phyloP scores from a whole-genome alignment of 208 protist species.

The Leishmania aethiopica region DNA sequence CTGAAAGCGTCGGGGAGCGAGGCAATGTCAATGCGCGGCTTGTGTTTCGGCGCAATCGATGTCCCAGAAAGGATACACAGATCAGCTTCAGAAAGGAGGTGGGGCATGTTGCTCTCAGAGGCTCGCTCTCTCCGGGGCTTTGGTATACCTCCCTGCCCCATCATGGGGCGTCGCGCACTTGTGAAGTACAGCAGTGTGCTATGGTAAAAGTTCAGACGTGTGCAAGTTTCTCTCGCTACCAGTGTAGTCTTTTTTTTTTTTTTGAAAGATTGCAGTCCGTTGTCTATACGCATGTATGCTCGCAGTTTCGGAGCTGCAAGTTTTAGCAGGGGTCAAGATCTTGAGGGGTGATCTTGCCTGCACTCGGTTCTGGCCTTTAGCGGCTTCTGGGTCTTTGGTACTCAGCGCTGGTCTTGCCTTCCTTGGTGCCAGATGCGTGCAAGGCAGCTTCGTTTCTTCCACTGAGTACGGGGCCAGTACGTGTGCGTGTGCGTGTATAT shows the following conservation, averaged over 20 bases:
- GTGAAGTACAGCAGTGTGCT: background rate
- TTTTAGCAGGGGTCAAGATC: background rate
- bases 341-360: background rate
- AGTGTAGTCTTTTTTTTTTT: background rate
- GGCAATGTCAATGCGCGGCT: background rate
- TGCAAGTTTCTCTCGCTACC: background rate
- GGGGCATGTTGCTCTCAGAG: background rate
- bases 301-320: background rate
- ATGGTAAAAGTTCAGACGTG: background rate
- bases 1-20: background rate
- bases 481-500: background rate
- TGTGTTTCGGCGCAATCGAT: background rate
- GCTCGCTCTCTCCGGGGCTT: background rate
- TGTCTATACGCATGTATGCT: background rate
- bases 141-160: background rate
- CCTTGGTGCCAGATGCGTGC: background rate
- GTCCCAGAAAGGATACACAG: background rate
- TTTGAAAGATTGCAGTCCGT: background rate
- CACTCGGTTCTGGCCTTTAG: background rate
- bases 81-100: background rate
- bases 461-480: background rate
- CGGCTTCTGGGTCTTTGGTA: background rate
- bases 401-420: background rate
- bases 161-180: background rate
- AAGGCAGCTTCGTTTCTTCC: background rate